These are phyloP conservation scores for Raphanus sativus DNA, from an alignment of 345 rosid species.

Conservation along the genomic window DNA sequence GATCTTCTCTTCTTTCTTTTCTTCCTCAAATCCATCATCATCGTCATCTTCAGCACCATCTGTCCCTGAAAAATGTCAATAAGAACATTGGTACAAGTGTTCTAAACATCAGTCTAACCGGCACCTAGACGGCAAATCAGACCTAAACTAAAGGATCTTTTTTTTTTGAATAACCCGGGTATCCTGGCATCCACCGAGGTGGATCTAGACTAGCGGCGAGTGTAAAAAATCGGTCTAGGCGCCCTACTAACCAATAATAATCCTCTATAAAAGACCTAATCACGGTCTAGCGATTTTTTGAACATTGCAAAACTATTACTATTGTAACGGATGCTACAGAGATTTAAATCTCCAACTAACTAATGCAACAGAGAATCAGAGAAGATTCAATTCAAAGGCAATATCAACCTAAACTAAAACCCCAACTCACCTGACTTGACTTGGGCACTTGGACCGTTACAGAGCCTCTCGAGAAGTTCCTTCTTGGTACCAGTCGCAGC, in stretches of 20 bases:
- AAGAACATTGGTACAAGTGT: neutral
- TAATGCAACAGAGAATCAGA: neutral
- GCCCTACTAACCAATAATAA: too few relatives aligned
- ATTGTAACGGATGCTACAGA: too few relatives aligned
- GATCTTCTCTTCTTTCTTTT: constrained; percentile 48
- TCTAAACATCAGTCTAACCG: too few relatives aligned
- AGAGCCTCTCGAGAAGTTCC: constrained; percentile 63
- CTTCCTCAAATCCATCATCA: constrained; percentile 16
- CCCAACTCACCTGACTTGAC: neutral
- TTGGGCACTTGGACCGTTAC: constrained; percentile 26
- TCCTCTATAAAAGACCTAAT: too few relatives aligned
- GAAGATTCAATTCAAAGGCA: neutral
- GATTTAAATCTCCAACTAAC: neutral
- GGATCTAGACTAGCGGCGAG: too few relatives aligned
- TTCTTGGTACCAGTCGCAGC: constrained; percentile 65
- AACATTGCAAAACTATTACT: too few relatives aligned
- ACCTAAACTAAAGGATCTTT: too few relatives aligned
- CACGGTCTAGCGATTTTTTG: too few relatives aligned
- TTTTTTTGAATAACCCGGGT: too few relatives aligned
- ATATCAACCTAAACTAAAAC: neutral
- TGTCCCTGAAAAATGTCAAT: constrained; percentile 1
- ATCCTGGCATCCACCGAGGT: too few relatives aligned
- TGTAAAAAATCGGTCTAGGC: too few relatives aligned
- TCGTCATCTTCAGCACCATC: constrained; percentile 37
- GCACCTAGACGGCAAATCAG: neutral